Conservation (phyloP, 805 yeast species). For the Maudiozyma turicensis region DNA sequence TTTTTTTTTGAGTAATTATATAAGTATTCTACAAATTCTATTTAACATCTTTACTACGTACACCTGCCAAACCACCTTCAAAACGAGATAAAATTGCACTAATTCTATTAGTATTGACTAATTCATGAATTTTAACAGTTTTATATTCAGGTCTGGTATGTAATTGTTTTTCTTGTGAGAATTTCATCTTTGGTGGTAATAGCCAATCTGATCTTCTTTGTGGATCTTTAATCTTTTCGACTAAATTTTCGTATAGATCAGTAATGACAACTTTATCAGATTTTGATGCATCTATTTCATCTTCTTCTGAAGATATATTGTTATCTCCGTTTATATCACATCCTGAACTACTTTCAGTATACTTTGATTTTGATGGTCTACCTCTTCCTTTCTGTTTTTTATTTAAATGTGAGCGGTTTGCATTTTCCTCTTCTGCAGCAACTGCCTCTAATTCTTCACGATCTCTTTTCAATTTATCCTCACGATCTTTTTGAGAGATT, state of each 20-base stretch:
- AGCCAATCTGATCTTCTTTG: slow-evolving; percentile 30
- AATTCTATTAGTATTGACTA: slow-evolving; percentile 18
- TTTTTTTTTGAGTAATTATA: background rate
- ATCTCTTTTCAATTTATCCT: slow-evolving; percentile 3
- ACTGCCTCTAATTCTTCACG: background rate
- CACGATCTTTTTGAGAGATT: slow-evolving; percentile 5
- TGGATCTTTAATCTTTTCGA: slow-evolving; percentile 23
- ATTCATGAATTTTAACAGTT: slow-evolving; percentile 25
- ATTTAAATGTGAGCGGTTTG: background rate
- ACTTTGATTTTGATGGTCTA: background rate
- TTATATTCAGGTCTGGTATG: slow-evolving; percentile 25
- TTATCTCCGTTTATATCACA: background rate
- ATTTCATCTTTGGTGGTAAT: slow-evolving; percentile 23
- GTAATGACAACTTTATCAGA: slow-evolving; percentile 10
- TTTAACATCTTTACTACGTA: slow-evolving; percentile 14
- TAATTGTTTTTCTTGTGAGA: slow-evolving; percentile 27
- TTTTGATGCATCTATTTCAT: background rate
- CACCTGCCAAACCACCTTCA: slow-evolving; percentile 29
- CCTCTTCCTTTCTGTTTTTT: background rate
- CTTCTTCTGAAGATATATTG: slow-evolving; percentile 3
- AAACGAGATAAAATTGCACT: slow-evolving; percentile 21
- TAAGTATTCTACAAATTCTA: background rate
- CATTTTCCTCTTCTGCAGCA: background rate
- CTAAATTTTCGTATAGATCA: slow-evolving; percentile 24
- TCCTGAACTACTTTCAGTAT: background rate